Evolutionary conservation across 208 protist genomes (phyloP), one percentile per base, ranked within the genome.

Genomic region (Leishmania braziliensis): DNA sequence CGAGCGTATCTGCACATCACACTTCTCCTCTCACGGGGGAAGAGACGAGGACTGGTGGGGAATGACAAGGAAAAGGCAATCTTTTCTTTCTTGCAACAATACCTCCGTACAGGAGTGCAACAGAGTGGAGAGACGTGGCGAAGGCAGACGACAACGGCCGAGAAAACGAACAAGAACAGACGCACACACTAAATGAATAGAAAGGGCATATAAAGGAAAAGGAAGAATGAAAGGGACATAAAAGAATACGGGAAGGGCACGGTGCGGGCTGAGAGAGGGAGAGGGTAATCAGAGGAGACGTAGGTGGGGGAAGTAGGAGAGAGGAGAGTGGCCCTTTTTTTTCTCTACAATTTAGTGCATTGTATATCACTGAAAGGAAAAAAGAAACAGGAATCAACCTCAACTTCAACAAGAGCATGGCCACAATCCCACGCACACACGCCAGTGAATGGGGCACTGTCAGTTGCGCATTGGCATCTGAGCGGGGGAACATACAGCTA

Each of bases 121-220:
- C 43, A 46, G 43, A 46, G 43, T 14, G 26, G 9, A 66, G 14
- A 72, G 43, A 51, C 0, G 68, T 46, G 0, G 68, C 16, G 72
- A 29, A 50, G 12, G 0, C 39, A 50, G 60, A 66, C 60, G 62
- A 51, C 75, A 56, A 58, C 29, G 29, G 5, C 1, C 68, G 50
- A 79, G 60, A 79, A 54, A 79, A 54, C 10, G 58, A 46, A 70
- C 12, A 70, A 23, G 60, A 69, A 79, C 39, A 69, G 3, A 68
- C 33, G 48, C 50, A 77, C 9, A 54, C 74, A 39, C 74, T 16
- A 43, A 79, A 63, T 46, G 20, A 65, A 81, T 9, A 66, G 60
- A 72, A 20, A 26, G 65, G 36, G 26, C 0, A 26, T 16, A 26
- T 70, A 48, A 60, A 62, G 26, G 54, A 20, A 80, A 58, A 80